Evolutionary conservation across 1,139 yeast species (phyloP), one percentile per base, ranked within the genome.

Genomic region (Taiozyma onychis): DNA sequence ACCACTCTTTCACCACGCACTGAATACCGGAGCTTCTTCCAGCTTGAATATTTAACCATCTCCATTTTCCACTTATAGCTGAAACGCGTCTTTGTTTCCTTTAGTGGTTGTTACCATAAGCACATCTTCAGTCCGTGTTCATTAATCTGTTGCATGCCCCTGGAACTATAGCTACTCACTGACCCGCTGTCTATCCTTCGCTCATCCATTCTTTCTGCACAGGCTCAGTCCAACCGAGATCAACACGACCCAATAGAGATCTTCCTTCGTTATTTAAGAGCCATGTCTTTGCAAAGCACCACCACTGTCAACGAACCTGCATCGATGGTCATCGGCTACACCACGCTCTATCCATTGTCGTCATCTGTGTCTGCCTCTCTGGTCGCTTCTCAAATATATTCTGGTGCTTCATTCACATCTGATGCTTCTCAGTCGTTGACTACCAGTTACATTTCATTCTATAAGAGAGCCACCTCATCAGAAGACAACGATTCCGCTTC

Each of bases 401-500:
- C 41, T 3, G 7, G 5, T 6, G 13, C 1, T 3, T 10, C 41
- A 37, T 18, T 37, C 24, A 37, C 41, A 37, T 37, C 41, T 18
- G 24, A 37, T 37, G 39, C 39, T 6, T 21, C 18, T 37, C 41
- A 37, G 14, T 37, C 41, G 6, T 37, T 50, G 4, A 46, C 51
- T 3, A 49, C 52, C 6, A 27, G 41, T 22, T 48, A 37, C 39
- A 50, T 45, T 16, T 48, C 49, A 16, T 18, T 54, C 6, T 30
- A 44, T n/a, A 51, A 51, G 46, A 55, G 62, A 48, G 58, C 51
- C 1, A 43, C 49, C 3, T 39, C 46, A 14, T 43, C 49, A 11
- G 47, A 52, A 14, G 48, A 13, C n/a, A 21, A 8, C 11, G 21
- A 26, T 18, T 44, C 46, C 3, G 39, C 53, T 18, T 41, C 54